Conservation (phyloP, 2,329 filamentous ascomycete genomes). For the Cryphonectria parasitica region DNA sequence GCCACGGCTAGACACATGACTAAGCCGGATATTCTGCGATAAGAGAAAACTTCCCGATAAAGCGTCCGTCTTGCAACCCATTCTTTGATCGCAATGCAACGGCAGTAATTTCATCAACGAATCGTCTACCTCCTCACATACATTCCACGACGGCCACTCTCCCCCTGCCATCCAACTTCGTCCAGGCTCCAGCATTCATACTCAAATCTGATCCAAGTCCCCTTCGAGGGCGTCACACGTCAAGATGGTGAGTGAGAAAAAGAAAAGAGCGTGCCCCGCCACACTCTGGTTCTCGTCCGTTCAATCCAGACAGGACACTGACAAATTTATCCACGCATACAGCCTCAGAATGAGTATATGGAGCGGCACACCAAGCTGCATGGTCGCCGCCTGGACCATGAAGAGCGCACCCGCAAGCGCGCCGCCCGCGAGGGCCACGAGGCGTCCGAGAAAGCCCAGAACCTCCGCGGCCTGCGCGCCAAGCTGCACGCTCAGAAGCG, state of each 20-base stretch:
- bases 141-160: neutral
- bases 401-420: slow-evolving; percentile 87
- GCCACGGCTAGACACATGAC: neutral
- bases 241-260: slow-evolving; percentile 22
- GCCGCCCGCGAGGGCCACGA: slow-evolving; percentile 88
- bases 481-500: slow-evolving; percentile 94
- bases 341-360: slow-evolving; percentile 86
- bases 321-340: slow-evolving; percentile 33
- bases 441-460: slow-evolving; percentile 87
- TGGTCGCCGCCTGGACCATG: slow-evolving; percentile 65
- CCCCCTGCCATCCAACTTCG: neutral
- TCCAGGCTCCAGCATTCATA: neutral
- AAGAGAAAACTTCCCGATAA: slow-evolving; percentile 23
- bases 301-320: slow-evolving; percentile 27
- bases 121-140: neutral
- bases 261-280: neutral
- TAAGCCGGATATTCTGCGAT: slow-evolving; percentile 12
- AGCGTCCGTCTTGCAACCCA: slow-evolving; percentile 11
- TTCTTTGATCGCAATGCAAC: slow-evolving; percentile 1
- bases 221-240: slow-evolving; percentile 22
- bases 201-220: slow-evolving; percentile 15
- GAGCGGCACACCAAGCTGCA: slow-evolving; percentile 73
- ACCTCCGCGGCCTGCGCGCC: slow-evolving; percentile 85
- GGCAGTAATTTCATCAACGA: neutral
- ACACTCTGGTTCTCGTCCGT: slow-evolving; percentile 32